Evolutionary conservation across 805 yeast species (phyloP).

Genomic region (Ogataea saltuana): DNA sequence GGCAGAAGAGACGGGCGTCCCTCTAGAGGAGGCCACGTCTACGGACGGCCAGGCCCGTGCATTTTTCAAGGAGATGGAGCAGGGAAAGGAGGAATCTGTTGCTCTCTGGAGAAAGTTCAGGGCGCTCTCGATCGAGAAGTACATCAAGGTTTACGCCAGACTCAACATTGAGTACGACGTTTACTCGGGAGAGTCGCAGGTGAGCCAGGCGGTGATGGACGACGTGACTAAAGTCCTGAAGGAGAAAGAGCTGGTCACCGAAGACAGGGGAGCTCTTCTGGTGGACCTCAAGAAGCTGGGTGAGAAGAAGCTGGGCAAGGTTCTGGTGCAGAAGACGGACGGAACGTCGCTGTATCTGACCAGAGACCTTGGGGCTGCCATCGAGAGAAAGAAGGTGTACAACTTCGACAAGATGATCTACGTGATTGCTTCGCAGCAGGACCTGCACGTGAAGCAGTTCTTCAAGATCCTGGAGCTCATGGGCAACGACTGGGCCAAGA

Average conservation of each 20-base stretch:
- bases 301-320: constrained; percentile 90
- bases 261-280: constrained; percentile 87
- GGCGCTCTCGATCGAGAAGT: constrained; percentile 83
- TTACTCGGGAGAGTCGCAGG: constrained; percentile 96
- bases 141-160: constrained; percentile 86
- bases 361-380: constrained; percentile 96
- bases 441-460: constrained; percentile 89
- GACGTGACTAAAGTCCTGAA: constrained; percentile 61
- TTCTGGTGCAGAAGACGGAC: constrained; percentile 88
- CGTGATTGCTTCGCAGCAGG: constrained; percentile 96
- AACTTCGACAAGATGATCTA: constrained; percentile 94
- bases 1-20: constrained; percentile 50
- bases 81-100: constrained; percentile 82
- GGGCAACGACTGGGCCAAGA: constrained; percentile 84
- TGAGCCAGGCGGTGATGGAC: constrained; percentile 69
- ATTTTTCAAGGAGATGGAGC: constrained; percentile 89
- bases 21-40: constrained; percentile 44
- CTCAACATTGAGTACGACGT: constrained; percentile 84
- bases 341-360: constrained; percentile 94
- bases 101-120: constrained; percentile 85
- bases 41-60: constrained; percentile 85
- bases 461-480: constrained; percentile 90
- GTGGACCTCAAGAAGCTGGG: constrained; percentile 77
- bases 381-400: constrained; percentile 79
- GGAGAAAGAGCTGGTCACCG: constrained; percentile 70